phyloP scores from a whole-genome alignment of 2,329 filamentous ascomycete species.

The Ustilaginoidea virens region DNA sequence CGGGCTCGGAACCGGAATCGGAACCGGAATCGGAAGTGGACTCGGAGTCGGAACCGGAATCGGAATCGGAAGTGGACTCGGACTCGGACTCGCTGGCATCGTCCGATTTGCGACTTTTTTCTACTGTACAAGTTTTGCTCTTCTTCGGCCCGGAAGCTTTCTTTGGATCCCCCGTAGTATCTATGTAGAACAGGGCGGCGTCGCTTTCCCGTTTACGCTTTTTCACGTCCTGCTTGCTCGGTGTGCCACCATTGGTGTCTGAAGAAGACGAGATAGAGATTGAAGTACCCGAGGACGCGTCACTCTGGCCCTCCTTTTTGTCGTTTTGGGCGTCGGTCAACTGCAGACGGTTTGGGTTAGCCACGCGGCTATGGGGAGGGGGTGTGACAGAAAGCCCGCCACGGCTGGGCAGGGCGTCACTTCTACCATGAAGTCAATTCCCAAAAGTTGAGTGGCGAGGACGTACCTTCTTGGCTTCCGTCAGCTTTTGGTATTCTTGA shows the following conservation, averaged over 20 bases:
- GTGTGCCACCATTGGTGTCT: constrained; percentile 10
- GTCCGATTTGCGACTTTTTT: constrained; percentile 1
- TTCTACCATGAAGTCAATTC: no score
- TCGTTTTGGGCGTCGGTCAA: constrained; percentile 11
- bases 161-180: constrained; percentile 8
- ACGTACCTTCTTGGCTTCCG: constrained; percentile 7
- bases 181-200: no score
- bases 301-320: constrained; percentile 4
- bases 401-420: no score
- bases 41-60: constrained; percentile 2
- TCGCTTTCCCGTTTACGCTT: constrained; percentile 14
- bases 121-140: background rate
- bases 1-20: constrained; percentile 1
- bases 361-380: background rate
- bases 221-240: constrained; percentile 12
- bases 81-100: background rate
- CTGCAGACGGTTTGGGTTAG: constrained; percentile 4
- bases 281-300: constrained; percentile 8
- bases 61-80: background rate
- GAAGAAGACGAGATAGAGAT: constrained; percentile 10
- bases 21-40: background rate
- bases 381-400: no score
- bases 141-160: constrained; percentile 1
- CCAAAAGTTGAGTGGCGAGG: no score
- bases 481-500: constrained; percentile 13